phyloP scores from a whole-genome alignment of 768 basidiomycete species.

The Boletus fagicola region DNA sequence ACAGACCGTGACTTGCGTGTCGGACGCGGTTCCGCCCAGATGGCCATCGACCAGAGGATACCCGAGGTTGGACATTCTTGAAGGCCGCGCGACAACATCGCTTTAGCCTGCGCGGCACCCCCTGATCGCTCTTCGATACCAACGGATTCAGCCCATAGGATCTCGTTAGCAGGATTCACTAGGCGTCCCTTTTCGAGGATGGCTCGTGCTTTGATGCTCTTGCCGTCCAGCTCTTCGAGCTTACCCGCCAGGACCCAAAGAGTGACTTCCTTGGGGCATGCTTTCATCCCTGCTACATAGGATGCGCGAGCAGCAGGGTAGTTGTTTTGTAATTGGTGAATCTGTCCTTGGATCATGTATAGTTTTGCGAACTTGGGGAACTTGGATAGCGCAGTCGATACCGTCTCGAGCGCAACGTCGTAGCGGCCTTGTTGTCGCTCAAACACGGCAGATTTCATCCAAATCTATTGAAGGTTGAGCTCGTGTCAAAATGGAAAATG shows the following conservation, averaged over 20 bases:
- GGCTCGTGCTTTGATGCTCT: conserved; percentile 89
- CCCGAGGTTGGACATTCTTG: conserved; percentile 94
- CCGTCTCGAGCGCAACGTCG: conserved; percentile 70
- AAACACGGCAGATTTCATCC: conserved; percentile 99
- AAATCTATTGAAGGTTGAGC: conserved; percentile 60
- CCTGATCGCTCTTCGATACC: conserved; percentile 90
- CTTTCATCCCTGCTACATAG: conserved; percentile 80
- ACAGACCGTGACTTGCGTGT: conserved; percentile 84
- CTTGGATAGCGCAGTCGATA: conserved; percentile 70
- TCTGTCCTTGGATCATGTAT: conserved; percentile 97
- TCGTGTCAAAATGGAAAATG: neutral
- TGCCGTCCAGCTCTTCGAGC: conserved; percentile 85
- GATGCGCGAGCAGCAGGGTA: conserved; percentile 69
- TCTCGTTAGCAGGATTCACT: conserved; percentile 80
- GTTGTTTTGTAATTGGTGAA: conserved; percentile 62
- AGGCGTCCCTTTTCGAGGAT: conserved; percentile 87
- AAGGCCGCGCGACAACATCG: conserved; percentile 80
- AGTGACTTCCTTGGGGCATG: conserved; percentile 79
- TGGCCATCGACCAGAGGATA: conserved; percentile 85
- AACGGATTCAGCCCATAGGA: conserved; percentile 89
- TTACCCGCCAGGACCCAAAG: conserved; percentile 89
- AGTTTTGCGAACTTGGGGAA: conserved; percentile 91
- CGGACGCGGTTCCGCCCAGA: conserved; percentile 89
- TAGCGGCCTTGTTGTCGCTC: conserved; percentile 85
- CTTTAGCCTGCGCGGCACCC: conserved; percentile 76